These are phyloP conservation scores for Fusarium marasasianum DNA, from an alignment of 2,329 filamentous ascomycete genomes.

Conservation along the genomic window DNA sequence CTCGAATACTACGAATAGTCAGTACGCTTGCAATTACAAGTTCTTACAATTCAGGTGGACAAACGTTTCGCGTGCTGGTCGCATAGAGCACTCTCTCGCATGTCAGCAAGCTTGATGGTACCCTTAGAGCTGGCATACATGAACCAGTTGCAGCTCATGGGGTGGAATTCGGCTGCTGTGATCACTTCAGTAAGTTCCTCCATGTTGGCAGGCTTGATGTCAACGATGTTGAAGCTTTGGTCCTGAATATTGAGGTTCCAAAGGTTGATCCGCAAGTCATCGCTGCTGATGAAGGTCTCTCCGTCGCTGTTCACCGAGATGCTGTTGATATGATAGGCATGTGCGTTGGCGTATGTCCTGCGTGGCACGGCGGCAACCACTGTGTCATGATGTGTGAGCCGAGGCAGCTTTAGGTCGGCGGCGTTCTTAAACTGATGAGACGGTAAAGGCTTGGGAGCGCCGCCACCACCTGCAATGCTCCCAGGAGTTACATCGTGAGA, in stretches of 20 bases:
- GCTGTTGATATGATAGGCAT: slow-evolving; percentile 99
- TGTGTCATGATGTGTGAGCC: slow-evolving; percentile 97
- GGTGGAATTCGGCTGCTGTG: slow-evolving; percentile 97
- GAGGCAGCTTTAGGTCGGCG: slow-evolving; percentile 88
- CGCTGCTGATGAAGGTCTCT: slow-evolving; percentile 98
- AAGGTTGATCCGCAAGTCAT: slow-evolving; percentile 95
- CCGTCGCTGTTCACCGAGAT: slow-evolving; percentile 99
- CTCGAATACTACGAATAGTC: slow-evolving; percentile 79
- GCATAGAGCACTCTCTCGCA: slow-evolving; percentile 95
- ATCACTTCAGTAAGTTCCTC: slow-evolving; percentile 99
- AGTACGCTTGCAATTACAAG: slow-evolving; percentile 23
- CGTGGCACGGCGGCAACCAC: slow-evolving; percentile 96
- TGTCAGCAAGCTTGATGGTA: slow-evolving; percentile 98
- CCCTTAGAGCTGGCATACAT: slow-evolving; percentile 99
- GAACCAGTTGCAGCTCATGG: slow-evolving; percentile 98
- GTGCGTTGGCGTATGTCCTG: slow-evolving; percentile 96
- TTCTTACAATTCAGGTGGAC: slow-evolving; percentile 1
- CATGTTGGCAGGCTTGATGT: slow-evolving; percentile 99
- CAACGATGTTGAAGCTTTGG: slow-evolving; percentile 99
- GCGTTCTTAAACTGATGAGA: slow-evolving; percentile 82
- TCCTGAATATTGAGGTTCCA: slow-evolving; percentile 99
- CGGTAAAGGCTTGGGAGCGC: slow-evolving; percentile 73
- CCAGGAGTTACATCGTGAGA: slow-evolving; percentile 91
- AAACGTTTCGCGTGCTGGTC: slow-evolving; percentile 95
- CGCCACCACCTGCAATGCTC: slow-evolving; percentile 77